Evolutionary conservation across 176 grass and related monocot species (phyloP).

Genomic region (Lolium multiflorum): DNA sequence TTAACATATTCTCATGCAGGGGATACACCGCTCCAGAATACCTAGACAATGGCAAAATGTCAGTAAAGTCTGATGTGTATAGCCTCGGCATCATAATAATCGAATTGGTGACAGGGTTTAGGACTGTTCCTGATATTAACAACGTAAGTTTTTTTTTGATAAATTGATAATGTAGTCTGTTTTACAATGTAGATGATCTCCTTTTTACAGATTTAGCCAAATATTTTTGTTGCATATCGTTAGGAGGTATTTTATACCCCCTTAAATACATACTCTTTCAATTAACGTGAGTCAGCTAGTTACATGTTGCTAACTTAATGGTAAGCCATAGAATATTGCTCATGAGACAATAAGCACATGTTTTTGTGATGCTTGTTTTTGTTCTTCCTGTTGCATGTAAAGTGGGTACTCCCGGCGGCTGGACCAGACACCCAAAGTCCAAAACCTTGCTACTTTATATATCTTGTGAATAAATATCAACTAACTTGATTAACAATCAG

Average conservation of each 20-base stretch:
- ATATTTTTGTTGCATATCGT: neutral
- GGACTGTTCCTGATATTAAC: neutral
- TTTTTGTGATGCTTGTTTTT: no score
- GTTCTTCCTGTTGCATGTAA: no score
- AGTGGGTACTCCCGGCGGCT: no score
- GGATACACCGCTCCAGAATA: neutral
- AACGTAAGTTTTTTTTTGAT: neutral
- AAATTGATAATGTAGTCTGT: neutral
- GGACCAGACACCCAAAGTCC: no score
- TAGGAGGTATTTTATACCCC: neutral
- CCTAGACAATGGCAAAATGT: neutral
- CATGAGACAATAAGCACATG: neutral
- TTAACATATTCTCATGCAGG: neutral
- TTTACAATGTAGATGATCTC: neutral
- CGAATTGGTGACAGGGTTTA: neutral
- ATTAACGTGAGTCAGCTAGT: neutral
- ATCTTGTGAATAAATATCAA: neutral
- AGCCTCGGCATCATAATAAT: neutral
- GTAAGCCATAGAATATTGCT: neutral
- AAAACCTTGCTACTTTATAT: neutral
- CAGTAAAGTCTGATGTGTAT: neutral
- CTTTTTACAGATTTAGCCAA: neutral
- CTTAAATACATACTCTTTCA: neutral
- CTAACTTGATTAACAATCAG: neutral
- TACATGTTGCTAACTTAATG: neutral